These are phyloP conservation scores for Conticribra guillardii DNA, from an alignment of 108 stramenopile species.

Conservation along the genomic window DNA sequence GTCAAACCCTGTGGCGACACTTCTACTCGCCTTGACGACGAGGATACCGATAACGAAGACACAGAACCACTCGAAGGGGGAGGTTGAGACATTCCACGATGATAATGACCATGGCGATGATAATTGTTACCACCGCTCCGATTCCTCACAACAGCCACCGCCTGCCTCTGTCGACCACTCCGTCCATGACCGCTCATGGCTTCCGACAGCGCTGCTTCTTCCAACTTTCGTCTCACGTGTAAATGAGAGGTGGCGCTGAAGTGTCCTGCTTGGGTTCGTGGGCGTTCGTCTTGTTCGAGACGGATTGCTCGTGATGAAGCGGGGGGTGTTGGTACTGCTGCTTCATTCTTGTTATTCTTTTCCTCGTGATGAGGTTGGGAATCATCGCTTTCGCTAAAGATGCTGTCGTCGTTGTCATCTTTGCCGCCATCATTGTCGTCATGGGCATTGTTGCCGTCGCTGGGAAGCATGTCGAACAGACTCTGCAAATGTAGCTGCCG, in stretches of 20 bases:
- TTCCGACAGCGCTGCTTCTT: conserved; percentile 19
- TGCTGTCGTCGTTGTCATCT: neutral
- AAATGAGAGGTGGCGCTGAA: too few relatives aligned
- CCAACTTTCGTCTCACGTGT: neutral
- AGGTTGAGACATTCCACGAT: too few relatives aligned
- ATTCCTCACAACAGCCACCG: neutral
- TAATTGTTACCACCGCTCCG: neutral
- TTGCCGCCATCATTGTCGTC: neutral
- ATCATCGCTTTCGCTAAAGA: conserved; percentile 2
- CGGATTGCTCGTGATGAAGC: neutral
- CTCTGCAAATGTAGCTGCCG: neutral
- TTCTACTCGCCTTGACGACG: too few relatives aligned
- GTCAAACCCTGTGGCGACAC: too few relatives aligned
- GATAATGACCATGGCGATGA: neutral
- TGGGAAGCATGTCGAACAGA: neutral
- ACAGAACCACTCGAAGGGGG: too few relatives aligned
- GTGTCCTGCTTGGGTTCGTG: too few relatives aligned
- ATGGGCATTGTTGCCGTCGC: neutral
- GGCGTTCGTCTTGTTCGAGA: too few relatives aligned
- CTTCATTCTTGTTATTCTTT: neutral
- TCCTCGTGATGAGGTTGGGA: neutral
- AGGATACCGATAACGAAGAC: too few relatives aligned
- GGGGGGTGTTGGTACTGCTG: neutral
- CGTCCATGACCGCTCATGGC: conserved; percentile 23
- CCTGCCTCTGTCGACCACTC: neutral